Evolutionary conservation across 2,329 filamentous ascomycete genomes (phyloP).

Genomic region (Fusarium armeniacum): DNA sequence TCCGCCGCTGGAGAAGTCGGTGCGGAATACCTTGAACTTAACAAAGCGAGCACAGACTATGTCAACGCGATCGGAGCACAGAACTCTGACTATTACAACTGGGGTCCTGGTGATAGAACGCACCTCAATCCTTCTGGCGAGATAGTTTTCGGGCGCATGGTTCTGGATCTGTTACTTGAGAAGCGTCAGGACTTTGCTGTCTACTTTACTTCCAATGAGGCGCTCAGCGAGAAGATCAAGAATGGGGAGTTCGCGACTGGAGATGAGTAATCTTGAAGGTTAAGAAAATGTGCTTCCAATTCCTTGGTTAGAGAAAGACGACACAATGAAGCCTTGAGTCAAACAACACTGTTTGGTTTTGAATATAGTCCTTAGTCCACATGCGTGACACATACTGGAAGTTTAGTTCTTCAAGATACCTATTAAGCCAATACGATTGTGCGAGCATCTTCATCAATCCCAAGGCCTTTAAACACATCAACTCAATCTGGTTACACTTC

Average conservation of each 20-base stretch:
- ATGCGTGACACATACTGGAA: neutral
- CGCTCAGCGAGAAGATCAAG: conserved; percentile 15
- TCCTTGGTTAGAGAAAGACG: neutral
- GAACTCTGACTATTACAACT: conserved; percentile 13
- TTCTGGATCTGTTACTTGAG: conserved; percentile 6
- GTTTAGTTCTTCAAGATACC: neutral
- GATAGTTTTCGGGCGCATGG: conserved; percentile 15
- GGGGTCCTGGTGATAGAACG: conserved; percentile 8
- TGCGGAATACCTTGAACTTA: neutral
- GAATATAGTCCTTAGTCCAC: neutral
- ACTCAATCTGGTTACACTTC: too few relatives aligned
- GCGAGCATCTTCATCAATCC: neutral
- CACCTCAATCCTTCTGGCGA: conserved; percentile 13
- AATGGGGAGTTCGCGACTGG: conserved; percentile 21
- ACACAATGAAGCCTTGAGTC: neutral
- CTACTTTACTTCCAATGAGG: conserved; percentile 7
- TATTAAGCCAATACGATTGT: neutral
- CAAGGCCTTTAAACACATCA: neutral
- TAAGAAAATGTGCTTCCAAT: fast-evolving
- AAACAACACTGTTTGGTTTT: neutral
- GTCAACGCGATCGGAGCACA: conserved; percentile 4
- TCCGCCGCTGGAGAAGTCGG: neutral
- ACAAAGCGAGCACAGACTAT: conserved; percentile 20
- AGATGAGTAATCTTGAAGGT: neutral
- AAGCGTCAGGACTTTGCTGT: neutral